phyloP scores from a whole-genome alignment of 495 filamentous ascomycete species.

The Aspergillus nidulans region DNA sequence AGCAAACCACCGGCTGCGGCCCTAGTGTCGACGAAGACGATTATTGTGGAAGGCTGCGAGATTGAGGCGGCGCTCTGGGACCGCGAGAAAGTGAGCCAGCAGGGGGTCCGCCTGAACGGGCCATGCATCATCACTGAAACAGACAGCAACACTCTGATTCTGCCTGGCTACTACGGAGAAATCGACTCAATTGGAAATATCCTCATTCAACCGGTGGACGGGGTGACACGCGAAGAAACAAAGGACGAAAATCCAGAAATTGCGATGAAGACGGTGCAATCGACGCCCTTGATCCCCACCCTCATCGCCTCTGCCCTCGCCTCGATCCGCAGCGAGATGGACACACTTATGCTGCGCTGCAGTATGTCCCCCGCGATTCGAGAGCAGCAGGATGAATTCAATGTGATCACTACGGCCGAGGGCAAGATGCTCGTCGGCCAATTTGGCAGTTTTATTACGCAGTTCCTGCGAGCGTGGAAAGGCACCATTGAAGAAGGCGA shows the following conservation, averaged over 20 bases:
- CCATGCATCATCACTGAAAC: constrained; percentile 48
- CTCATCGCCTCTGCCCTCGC: constrained; percentile 35
- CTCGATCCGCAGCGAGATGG: constrained; percentile 48
- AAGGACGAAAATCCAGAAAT: constrained; percentile 19
- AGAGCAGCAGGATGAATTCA: constrained; percentile 52
- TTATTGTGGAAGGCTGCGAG: constrained; percentile 38
- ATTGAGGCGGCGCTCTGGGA: constrained; percentile 39
- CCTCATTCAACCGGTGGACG: constrained; percentile 32
- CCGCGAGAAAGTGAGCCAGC: constrained; percentile 34
- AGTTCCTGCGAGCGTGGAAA: constrained; percentile 42
- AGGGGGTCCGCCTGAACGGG: constrained; percentile 32
- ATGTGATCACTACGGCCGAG: constrained; percentile 43
- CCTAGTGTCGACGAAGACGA: constrained; percentile 25
- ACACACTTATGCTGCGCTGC: constrained; percentile 46
- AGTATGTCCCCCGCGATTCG: constrained; percentile 50
- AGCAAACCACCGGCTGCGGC: constrained; percentile 28
- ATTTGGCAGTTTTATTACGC: constrained; percentile 48
- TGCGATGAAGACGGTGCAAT: constrained; percentile 30
- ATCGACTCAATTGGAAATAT: constrained; percentile 33
- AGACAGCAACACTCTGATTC: constrained; percentile 48
- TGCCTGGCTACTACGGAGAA: constrained; percentile 31
- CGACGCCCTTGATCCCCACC: constrained; percentile 36
- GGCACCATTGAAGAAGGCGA: constrained; percentile 46
- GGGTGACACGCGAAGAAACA: neutral
- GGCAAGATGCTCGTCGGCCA: constrained; percentile 51